Percentiles rank a stretch among this genome's conserved stretches.
Conservation (phyloP, 148 eudicot genomes). For the Gaultheria prostrata region DNA sequence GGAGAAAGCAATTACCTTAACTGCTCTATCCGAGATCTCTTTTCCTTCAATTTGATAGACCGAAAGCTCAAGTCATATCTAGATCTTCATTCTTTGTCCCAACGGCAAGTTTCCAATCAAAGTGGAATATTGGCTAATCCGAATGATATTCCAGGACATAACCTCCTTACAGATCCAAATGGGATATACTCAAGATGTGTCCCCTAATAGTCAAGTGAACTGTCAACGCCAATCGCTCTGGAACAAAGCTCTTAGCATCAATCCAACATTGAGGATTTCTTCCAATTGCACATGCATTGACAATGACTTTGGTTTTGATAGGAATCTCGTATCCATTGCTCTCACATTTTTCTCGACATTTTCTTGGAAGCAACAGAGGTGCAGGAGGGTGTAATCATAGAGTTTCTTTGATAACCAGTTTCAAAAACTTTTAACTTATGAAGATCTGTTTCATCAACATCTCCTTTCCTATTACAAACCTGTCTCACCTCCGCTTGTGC, state of each 20-base stretch:
- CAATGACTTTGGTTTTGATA: constrained; percentile 14
- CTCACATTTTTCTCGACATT: constrained; percentile 16
- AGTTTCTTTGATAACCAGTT: background rate
- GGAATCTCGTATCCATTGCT: constrained; percentile 31
- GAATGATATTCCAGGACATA: background rate
- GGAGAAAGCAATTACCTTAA: no score
- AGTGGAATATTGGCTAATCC: constrained; percentile 30
- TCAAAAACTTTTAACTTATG: background rate
- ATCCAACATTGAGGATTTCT: constrained; percentile 31
- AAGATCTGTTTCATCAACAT: constrained; percentile 1
- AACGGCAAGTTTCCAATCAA: constrained; percentile 26
- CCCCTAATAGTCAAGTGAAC: constrained; percentile 30
- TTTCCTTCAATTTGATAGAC: no score
- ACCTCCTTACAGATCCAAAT: constrained; percentile 7
- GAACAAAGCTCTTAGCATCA: constrained; percentile 27
- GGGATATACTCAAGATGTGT: constrained; percentile 25
- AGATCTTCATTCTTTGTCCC: constrained; percentile 17
- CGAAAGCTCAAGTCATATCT: constrained; percentile 25
- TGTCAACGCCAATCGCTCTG: constrained; percentile 18
- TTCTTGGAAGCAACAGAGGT: constrained; percentile 18
- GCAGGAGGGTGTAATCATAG: background rate
- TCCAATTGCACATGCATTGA: constrained; percentile 32
- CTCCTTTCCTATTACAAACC: background rate
- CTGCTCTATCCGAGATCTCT: no score
- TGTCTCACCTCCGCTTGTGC: background rate